Conservation (phyloP, 1,139 yeast genomes). For the Geotrichum cucujoidarum region DNA sequence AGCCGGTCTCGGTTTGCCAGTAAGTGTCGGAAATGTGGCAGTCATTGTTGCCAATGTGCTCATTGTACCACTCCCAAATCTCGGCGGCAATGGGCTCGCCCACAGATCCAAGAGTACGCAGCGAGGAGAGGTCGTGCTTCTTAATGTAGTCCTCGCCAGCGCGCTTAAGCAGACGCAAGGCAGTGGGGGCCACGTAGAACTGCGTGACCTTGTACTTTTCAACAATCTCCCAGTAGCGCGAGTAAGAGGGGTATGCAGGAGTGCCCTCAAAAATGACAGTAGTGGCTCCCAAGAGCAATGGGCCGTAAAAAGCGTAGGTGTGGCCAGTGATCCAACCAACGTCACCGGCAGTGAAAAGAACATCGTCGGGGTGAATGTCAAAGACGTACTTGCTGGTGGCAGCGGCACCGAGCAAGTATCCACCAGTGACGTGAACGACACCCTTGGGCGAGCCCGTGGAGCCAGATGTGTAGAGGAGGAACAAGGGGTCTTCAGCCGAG, state of each 20-base stretch:
- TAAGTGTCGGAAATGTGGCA: conserved; percentile 90
- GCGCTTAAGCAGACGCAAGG: conserved; percentile 88
- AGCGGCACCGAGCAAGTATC: conserved; percentile 91
- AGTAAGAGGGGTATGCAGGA: conserved; percentile 94
- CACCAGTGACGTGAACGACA: conserved; percentile 92
- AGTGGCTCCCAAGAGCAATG: conserved; percentile 81
- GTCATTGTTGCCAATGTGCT: conserved; percentile 80
- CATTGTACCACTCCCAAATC: conserved; percentile 97
- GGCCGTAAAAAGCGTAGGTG: conserved; percentile 93
- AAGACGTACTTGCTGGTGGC: conserved; percentile 89
- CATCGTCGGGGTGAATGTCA: conserved; percentile 84
- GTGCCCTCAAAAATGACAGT: conserved; percentile 95
- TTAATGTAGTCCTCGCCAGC: conserved; percentile 88
- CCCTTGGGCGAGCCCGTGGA: conserved; percentile 98
- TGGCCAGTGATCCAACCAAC: conserved; percentile 99
- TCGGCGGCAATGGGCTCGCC: conserved; percentile 99
- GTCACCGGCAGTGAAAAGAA: conserved; percentile 94
- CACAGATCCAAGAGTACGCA: conserved; percentile 94
- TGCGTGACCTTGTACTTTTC: conserved; percentile 92
- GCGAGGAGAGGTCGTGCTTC: conserved; percentile 82
- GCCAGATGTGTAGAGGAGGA: conserved; percentile 91
- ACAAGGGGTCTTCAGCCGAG: conserved; percentile 86
- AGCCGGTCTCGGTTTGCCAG: conserved; percentile 99
- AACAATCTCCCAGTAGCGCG: conserved; percentile 95
- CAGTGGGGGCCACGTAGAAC: conserved; percentile 98